Evolutionary conservation across 2,329 filamentous ascomycete species (phyloP).

Genomic region (Aspergillus japonicus): DNA sequence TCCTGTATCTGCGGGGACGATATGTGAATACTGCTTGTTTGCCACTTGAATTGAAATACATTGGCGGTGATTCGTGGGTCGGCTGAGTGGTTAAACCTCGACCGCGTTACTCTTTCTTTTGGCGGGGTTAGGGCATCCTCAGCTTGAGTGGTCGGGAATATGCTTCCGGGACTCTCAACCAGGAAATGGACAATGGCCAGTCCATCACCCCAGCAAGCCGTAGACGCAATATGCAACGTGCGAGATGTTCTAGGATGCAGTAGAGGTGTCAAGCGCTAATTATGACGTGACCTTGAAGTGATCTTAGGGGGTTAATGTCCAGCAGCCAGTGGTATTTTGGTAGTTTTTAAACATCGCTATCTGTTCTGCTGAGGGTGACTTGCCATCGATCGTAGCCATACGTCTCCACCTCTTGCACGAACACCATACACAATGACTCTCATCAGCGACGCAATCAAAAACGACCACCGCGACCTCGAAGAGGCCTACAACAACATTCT

Average conservation of each 20-base stretch:
- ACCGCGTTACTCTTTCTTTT: neutral
- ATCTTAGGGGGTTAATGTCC: too few species aligned
- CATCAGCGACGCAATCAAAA: constrained; percentile 37
- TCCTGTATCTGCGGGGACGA: neutral
- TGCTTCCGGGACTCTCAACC: neutral
- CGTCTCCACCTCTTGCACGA: neutral
- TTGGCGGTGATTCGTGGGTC: neutral
- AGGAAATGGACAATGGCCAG: neutral
- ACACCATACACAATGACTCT: neutral
- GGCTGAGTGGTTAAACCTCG: neutral
- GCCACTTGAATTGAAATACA: neutral
- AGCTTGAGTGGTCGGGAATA: neutral
- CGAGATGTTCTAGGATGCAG: neutral
- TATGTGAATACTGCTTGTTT: neutral
- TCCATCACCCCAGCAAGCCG: neutral
- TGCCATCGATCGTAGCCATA: neutral
- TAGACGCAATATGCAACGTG: neutral
- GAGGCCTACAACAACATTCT: constrained; percentile 44
- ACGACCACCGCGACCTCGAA: constrained; percentile 42
- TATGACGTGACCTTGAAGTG: neutral
- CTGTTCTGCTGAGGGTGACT: neutral
- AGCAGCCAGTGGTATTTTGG: neutral
- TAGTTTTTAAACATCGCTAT: neutral
- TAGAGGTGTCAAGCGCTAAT: neutral
- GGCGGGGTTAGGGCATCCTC: neutral